Conservation (phyloP, 2,329 filamentous ascomycete genomes). For the Sporothrix schenckii region DNA sequence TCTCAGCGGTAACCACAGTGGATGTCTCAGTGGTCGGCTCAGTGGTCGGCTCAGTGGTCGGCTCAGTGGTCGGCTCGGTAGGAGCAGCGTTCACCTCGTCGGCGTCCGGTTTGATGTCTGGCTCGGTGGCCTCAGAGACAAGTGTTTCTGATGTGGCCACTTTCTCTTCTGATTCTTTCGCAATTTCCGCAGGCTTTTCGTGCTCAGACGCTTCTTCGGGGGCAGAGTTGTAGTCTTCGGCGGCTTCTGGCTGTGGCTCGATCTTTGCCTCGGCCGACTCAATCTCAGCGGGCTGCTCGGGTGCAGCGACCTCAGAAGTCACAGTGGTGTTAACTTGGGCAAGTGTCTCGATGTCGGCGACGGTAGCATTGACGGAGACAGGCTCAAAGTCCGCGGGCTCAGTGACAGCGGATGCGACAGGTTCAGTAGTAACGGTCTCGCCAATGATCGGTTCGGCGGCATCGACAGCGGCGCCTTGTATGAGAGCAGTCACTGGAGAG, state of each 20-base stretch:
- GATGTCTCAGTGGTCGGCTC: constrained; percentile 25
- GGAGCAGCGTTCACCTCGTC: background rate
- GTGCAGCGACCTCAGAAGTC: background rate
- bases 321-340: background rate
- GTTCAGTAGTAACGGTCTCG: background rate
- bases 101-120: background rate
- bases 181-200: background rate
- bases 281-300: background rate
- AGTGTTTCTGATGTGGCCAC: background rate
- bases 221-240: background rate
- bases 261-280: background rate
- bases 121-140: too few species aligned
- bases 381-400: background rate
- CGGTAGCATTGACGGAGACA: background rate
- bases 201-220: background rate
- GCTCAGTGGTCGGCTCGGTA: constrained; percentile 2
- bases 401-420: background rate
- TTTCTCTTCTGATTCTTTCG: background rate
- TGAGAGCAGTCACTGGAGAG: background rate
- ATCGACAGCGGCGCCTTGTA: background rate
- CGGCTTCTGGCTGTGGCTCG: background rate
- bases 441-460: background rate
- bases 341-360: background rate
- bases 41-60: background rate
- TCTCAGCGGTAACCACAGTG: constrained; percentile 26